Evolutionary conservation across 306 rosid species (phyloP).

Genomic region (Prunus padus): DNA sequence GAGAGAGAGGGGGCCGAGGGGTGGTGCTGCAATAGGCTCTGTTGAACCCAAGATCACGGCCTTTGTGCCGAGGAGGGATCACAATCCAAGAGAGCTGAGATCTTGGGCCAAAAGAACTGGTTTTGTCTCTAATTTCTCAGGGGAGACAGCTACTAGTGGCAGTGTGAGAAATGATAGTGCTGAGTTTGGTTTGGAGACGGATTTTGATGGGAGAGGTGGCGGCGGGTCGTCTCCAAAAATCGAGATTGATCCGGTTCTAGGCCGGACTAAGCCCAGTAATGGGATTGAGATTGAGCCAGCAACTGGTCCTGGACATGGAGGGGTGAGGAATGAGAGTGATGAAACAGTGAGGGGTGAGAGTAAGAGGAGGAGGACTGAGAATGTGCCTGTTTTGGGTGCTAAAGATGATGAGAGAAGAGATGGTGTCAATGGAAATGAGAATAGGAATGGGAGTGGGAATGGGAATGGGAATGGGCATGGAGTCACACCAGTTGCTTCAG

Average conservation of each 20-base stretch:
- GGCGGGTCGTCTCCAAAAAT: constrained; percentile 76
- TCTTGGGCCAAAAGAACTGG: constrained; percentile 95
- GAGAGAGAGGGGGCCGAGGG: constrained; percentile 24
- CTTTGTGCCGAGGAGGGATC: constrained; percentile 63
- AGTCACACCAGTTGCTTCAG: constrained; percentile 38
- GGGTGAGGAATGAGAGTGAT: constrained; percentile 37
- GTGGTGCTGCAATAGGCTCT: constrained; percentile 32
- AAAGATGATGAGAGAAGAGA: constrained; percentile 40
- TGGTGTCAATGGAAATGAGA: constrained; percentile 35
- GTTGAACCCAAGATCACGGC: constrained; percentile 48
- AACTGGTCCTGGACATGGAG: constrained; percentile 38
- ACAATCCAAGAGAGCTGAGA: constrained; percentile 70
- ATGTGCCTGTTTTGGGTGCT: constrained; percentile 37
- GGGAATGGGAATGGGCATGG: constrained; percentile 41
- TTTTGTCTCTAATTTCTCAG: constrained; percentile 74
- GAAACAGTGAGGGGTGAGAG: constrained; percentile 30
- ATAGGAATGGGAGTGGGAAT: constrained; percentile 16
- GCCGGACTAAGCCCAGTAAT: constrained; percentile 48
- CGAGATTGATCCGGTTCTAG: constrained; percentile 81
- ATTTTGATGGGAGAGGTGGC: constrained; percentile 36
- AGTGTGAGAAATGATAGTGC: constrained; percentile 50
- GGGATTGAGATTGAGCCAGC: constrained; percentile 61
- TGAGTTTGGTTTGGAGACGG: constrained; percentile 53
- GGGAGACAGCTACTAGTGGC: constrained; percentile 56
- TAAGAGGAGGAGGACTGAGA: constrained; percentile 35